Evolutionary conservation across 208 protist species (phyloP).

Genomic region (Tritrichomonas musculus): DNA sequence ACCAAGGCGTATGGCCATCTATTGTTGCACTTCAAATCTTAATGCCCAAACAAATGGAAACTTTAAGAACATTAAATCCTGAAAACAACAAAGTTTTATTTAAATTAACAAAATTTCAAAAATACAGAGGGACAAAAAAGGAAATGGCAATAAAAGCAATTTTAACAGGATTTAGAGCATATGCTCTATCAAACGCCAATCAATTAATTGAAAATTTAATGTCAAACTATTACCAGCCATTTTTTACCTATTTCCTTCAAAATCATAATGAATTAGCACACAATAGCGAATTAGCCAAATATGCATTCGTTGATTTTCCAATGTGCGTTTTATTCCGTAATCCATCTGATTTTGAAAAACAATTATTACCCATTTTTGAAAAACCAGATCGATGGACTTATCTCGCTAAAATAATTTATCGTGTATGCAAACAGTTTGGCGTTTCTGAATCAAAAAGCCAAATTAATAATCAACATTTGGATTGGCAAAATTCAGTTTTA

Average conservation of each 20-base stretch:
- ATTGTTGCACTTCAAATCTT: not conserved
- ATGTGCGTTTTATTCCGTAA: not conserved
- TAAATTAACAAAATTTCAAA: not conserved
- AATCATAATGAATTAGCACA: not conserved
- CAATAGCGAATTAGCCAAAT: not conserved
- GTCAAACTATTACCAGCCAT: not conserved
- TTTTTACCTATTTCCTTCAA: not conserved
- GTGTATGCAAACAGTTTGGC: not conserved
- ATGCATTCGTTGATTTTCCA: not conserved
- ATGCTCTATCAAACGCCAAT: not conserved
- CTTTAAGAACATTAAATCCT: not conserved
- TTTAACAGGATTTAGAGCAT: not conserved
- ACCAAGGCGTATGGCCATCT: not conserved
- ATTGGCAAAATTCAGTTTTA: too few species aligned
- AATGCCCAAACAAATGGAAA: not conserved
- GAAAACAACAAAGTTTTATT: too few species aligned
- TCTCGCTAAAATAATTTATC: not conserved
- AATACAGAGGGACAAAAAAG: not conserved
- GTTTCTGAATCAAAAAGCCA: not conserved
- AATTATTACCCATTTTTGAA: not conserved
- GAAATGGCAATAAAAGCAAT: not conserved
- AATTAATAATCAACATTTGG: too few species aligned
- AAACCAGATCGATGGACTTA: not conserved
- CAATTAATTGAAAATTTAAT: not conserved
- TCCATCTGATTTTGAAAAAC: not conserved